A percentile compares a stretch with the other conserved stretches of the same genome.
Conservation (phyloP, 202 grass and related monocot genomes). For the Zizania palustris region DNA sequence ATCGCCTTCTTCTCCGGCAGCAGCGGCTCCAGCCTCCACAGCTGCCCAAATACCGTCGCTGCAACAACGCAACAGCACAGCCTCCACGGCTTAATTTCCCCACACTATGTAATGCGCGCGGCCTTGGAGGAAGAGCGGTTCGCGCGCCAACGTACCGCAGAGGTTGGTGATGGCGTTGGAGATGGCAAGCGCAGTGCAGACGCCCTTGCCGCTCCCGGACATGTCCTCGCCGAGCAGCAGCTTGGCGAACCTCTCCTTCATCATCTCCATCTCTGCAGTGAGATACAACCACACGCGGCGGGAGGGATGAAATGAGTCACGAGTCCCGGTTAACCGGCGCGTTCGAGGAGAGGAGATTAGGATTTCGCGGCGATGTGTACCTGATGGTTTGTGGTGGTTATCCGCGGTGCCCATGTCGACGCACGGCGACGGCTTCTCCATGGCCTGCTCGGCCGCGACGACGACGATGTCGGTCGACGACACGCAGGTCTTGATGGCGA, state of each 20-base stretch:
- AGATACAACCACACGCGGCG: not conserved
- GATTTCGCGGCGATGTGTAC: conserved; percentile 2
- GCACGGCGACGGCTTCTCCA: conserved; percentile 21
- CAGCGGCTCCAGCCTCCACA: conserved; percentile 93
- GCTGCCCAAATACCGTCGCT: conserved; percentile 93
- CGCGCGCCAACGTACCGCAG: conserved; percentile 52
- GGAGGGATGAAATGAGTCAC: not conserved
- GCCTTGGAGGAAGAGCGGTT: no score
- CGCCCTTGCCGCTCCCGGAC: conserved; percentile 95
- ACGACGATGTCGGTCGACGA: conserved; percentile 17
- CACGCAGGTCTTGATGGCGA: conserved; percentile 54
- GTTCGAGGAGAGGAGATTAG: no score
- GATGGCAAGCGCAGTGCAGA: conserved; percentile 91
- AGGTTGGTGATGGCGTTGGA: conserved; percentile 99
- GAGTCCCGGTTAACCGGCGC: not conserved
- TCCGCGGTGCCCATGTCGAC: not conserved
- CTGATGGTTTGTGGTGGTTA: conserved; percentile 38
- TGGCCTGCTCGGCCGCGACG: not conserved
- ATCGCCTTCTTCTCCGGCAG: conserved; percentile 86
- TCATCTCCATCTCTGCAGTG: conserved; percentile 73
- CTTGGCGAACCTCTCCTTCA: conserved; percentile 97
- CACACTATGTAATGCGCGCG: no score
- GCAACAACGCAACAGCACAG: conserved; percentile 9
- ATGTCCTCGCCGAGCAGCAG: conserved; percentile 97
- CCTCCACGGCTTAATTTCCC: no score